A percentile compares a stretch with the other conserved stretches of the same genome.
Evolutionary conservation across 176 grass and related monocot genomes (phyloP).

Genomic region (Elymus sibiricus): DNA sequence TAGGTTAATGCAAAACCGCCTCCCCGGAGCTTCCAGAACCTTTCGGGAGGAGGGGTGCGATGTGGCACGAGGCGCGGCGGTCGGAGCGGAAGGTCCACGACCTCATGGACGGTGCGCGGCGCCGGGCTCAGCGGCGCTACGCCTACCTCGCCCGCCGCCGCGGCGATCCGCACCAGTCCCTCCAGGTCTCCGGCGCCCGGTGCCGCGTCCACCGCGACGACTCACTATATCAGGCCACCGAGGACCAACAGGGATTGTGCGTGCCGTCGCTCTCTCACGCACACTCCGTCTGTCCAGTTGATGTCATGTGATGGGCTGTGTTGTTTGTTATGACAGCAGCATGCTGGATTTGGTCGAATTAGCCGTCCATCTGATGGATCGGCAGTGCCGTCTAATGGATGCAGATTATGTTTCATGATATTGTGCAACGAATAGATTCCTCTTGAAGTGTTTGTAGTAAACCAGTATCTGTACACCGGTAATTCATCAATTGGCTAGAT

Average conservation of each 20-base stretch:
- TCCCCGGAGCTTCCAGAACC: background rate
- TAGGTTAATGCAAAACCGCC: background rate
- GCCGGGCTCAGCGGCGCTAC: constrained; percentile 81
- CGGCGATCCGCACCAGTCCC: constrained; percentile 76
- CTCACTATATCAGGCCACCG: constrained; percentile 88
- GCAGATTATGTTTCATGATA: background rate
- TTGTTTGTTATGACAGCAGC: background rate
- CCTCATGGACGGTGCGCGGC: constrained; percentile 91
- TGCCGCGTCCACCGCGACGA: constrained; percentile 92
- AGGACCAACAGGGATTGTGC: constrained; percentile 95
- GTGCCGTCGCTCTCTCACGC: constrained; percentile 4
- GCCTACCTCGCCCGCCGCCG: constrained; percentile 82
- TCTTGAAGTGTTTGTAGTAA: background rate
- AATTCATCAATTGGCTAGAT: background rate
- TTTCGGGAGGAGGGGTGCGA: constrained; percentile 23
- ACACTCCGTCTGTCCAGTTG: background rate
- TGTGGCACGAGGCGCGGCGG: constrained; percentile 97
- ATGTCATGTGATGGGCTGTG: background rate
- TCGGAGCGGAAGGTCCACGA: constrained; percentile 95
- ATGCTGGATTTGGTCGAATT: background rate
- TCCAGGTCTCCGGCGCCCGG: constrained; percentile 74
- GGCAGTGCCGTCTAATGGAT: background rate
- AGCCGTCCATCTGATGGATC: background rate
- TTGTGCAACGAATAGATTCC: background rate
- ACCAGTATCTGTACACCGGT: background rate